Conservation (phyloP, 495 filamentous ascomycete species). For the Alectoria sarmentosa region DNA sequence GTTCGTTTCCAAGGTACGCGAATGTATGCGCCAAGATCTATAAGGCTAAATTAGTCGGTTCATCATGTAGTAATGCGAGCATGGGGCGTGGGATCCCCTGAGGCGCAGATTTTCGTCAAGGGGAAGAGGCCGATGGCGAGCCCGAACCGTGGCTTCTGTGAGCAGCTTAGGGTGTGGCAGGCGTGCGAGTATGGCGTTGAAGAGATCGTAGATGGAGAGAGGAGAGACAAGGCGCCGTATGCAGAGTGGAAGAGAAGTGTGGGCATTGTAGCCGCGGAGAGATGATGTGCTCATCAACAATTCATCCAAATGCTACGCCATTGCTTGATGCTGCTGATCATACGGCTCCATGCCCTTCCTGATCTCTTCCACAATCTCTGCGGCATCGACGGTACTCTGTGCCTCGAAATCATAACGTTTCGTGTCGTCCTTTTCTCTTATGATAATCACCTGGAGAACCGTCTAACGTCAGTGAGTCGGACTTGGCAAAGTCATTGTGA, state of each 20-base stretch:
- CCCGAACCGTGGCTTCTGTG: constrained; percentile 14
- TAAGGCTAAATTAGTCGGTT: background rate
- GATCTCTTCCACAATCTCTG: constrained; percentile 83
- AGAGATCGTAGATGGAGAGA: constrained; percentile 4
- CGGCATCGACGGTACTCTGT: constrained; percentile 66
- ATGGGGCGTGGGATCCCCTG: constrained; percentile 9
- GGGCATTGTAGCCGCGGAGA: background rate
- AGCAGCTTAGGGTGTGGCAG: constrained; percentile 15
- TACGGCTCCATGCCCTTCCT: constrained; percentile 53
- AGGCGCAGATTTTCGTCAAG: constrained; percentile 10
- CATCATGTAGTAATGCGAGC: constrained; percentile 11
- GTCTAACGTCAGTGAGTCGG: constrained; percentile 1
- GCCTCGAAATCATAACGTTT: constrained; percentile 98
- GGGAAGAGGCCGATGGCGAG: constrained; percentile 10
- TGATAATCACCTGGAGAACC: constrained; percentile 56
- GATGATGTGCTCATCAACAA: background rate
- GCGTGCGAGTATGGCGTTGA: constrained; percentile 14
- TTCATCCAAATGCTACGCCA: background rate
- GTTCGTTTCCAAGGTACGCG: background rate
- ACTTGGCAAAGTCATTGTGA: background rate
- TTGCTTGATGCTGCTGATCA: constrained; percentile 10
- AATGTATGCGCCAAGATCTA: background rate
- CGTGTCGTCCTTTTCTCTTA: constrained; percentile 73
- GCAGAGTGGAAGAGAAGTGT: constrained; percentile 8
- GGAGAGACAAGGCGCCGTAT: constrained; percentile 15